phyloP scores from a whole-genome alignment of 495 filamentous ascomycete genomes.

The Talaromyces ruber region DNA sequence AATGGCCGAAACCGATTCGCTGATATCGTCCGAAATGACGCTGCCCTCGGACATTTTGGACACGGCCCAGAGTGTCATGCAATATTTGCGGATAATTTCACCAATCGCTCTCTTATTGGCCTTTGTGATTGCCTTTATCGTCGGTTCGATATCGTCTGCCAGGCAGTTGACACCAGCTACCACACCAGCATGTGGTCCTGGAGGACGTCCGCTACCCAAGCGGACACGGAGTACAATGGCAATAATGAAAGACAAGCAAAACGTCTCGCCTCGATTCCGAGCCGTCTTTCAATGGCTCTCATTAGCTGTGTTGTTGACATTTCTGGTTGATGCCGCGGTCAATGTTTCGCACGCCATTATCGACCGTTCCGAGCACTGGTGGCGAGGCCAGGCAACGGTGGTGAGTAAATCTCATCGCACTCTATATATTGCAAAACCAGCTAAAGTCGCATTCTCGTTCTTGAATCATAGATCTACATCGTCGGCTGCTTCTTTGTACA shows the following conservation, averaged over 20 bases:
- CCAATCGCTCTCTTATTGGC: slow-evolving; percentile 60
- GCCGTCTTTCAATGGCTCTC: slow-evolving; percentile 69
- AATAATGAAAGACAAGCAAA: slow-evolving; percentile 24
- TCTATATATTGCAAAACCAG: not conserved
- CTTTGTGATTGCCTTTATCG: slow-evolving; percentile 57
- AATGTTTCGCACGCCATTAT: slow-evolving; percentile 70
- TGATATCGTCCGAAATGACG: not conserved
- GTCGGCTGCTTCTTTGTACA: slow-evolving; percentile 71
- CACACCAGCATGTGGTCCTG: slow-evolving; percentile 48
- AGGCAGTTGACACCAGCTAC: slow-evolving; percentile 29
- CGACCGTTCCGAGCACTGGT: slow-evolving; percentile 64
- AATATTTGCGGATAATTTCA: slow-evolving; percentile 50
- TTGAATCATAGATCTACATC: slow-evolving; percentile 61
- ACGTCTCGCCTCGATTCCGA: slow-evolving; percentile 51
- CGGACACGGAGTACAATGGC: slow-evolving; percentile 32
- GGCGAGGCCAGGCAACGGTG: slow-evolving; percentile 77
- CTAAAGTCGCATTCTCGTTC: slow-evolving; percentile 3
- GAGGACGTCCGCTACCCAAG: slow-evolving; percentile 71
- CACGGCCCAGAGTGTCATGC: slow-evolving; percentile 36
- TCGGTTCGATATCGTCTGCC: slow-evolving; percentile 51
- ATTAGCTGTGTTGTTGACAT: slow-evolving; percentile 55
- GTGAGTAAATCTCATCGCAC: slow-evolving; percentile 44
- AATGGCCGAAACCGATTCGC: slow-evolving; percentile 3
- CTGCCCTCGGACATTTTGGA: not conserved
- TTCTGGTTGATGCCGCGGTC: slow-evolving; percentile 63